Base-by-base conservation (phyloP, 768 basidiomycete genomes). In the Tulasnella sp. region DNA sequence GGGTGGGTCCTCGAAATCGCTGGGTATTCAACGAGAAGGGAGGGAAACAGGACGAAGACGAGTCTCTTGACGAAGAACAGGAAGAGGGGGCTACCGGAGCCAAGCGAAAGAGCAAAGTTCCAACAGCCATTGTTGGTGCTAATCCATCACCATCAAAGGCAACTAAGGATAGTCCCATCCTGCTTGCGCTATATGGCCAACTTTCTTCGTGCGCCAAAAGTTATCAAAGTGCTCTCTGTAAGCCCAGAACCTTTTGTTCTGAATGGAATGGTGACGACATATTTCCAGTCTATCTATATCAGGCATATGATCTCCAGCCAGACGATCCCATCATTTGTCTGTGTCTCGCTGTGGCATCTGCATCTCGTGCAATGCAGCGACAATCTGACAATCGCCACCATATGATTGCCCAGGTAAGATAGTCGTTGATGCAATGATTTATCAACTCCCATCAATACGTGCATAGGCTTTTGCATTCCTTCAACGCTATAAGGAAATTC, bases 351-450 rank as follows among this genome's bases (percentile, higher is more conserved):
- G 87, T 95, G 62, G 88, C 92, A 0, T 97, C 92, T 26, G 82
- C 97, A 62, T 94, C 94, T 12, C 85, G 96, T 41, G 90, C 94
- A 0, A 93, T 94, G 89, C 92, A 95, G 75, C 86, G 95, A 22
- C 95, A 98, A 79, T 89, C 90, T 16, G 96, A 98, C 80, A 98
- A 99, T 78, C 82, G 95, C 44, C 91, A 97, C 77, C 92, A 96
- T 78, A 85, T 94, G 73, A 85, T 98, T 42, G 84, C 89, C 3
- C 92, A 95, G 80, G 87, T 87, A 62, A 32, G 77, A 47, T 8
- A 36, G 16, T 32, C 26, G n/a, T 40, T 62, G 19, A 37, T 67
- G 17, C 26, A 12, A 1, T 12, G 26, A 9, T 59, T 32, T n/a
- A n/a, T n/a, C n/a, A n/a, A n/a, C n/a, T n/a, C n/a, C n/a, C n/a